Evolutionary conservation across 768 basidiomycete species (phyloP).

Genomic region (Tylopilus sp.): DNA sequence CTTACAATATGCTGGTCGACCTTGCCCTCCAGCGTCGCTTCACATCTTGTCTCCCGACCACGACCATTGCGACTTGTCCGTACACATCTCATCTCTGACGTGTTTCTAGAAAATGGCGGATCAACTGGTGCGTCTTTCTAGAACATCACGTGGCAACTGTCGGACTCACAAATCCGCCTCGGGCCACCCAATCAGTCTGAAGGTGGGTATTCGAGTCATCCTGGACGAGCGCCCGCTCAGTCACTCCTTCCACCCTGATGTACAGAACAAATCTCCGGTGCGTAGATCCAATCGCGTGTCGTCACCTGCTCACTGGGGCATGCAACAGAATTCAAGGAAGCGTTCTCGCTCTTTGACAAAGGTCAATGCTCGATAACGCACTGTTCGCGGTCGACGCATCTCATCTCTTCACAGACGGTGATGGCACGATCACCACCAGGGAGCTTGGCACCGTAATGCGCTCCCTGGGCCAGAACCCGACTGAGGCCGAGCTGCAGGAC

Average conservation of each 20-base stretch:
- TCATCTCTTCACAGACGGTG: conserved; percentile 56
- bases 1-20: conserved; percentile 2
- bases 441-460: conserved; percentile 95
- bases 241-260: not conserved
- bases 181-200: conserved; percentile 42
- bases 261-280: conserved; percentile 89
- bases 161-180: conserved; percentile 16
- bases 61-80: not conserved
- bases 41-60: conserved; percentile 2
- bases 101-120: conserved; percentile 46
- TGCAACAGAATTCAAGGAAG: conserved; percentile 95
- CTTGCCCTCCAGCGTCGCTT: conserved; percentile 9
- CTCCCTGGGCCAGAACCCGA: conserved; percentile 89
- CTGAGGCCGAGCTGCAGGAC: conserved; percentile 87
- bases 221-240: not conserved
- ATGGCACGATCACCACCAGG: conserved; percentile 88
- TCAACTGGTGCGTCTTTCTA: conserved; percentile 45
- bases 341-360: conserved; percentile 97
- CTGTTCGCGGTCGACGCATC: no score
- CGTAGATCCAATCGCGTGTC: conserved; percentile 22
- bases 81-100: not conserved
- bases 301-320: not conserved
- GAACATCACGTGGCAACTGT: conserved; percentile 7
- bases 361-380: conserved; percentile 40
- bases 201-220: conserved; percentile 38